Evolutionary conservation across 768 basidiomycete species (phyloP).

Genomic region (Hygrophorus russula): DNA sequence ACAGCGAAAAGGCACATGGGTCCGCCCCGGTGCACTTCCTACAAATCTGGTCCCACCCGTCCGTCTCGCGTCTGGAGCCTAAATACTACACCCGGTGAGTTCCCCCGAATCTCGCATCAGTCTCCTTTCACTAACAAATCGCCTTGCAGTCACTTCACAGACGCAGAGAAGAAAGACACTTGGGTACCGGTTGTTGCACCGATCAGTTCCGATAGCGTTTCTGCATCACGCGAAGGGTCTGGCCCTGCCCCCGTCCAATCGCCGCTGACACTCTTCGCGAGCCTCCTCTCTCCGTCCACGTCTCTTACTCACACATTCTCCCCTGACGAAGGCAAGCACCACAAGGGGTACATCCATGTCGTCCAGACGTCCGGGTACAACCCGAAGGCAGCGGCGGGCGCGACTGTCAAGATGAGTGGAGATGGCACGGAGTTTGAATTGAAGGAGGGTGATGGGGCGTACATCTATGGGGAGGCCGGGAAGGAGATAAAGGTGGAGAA

Average conservation of each 20-base stretch:
- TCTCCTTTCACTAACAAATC: neutral
- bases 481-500: constrained; percentile 40
- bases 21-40: constrained; percentile 35
- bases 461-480: constrained; percentile 40
- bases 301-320: constrained; percentile 6
- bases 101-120: neutral
- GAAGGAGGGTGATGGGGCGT: constrained; percentile 84
- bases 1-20: constrained; percentile 48
- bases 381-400: constrained; percentile 41
- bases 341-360: constrained; percentile 76
- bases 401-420: constrained; percentile 38
- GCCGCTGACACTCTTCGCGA: constrained; percentile 60
- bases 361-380: constrained; percentile 82
- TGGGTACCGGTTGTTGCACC: constrained; percentile 75
- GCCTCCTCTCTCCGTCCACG: constrained; percentile 33
- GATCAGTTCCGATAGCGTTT: constrained; percentile 43
- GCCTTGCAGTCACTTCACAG: constrained; percentile 45
- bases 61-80: constrained; percentile 41
- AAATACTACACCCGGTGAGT: constrained; percentile 68
- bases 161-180: constrained; percentile 68
- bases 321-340: constrained; percentile 14
- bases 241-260: constrained; percentile 81
- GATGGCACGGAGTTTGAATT: constrained; percentile 37
- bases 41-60: constrained; percentile 41
- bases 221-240: constrained; percentile 44